These are phyloP conservation scores for Lactarius sp. DNA, from an alignment of 768 basidiomycete species.

Conservation along the genomic window DNA sequence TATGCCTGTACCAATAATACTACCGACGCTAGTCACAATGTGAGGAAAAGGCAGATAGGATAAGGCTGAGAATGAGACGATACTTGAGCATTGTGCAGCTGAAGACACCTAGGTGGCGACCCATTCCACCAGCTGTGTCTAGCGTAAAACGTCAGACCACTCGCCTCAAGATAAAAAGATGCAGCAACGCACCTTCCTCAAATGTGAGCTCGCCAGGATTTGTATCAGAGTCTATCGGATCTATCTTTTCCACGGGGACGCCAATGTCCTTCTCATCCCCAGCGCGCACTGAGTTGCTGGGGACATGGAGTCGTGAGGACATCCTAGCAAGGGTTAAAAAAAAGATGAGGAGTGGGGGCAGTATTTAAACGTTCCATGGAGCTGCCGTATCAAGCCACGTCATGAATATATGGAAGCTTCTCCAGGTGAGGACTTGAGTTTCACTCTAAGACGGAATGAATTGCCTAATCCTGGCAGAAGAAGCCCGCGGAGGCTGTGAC, in stretches of 20 bases:
- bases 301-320: not conserved
- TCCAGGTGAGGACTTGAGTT: not conserved
- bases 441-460: no score
- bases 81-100: conserved; percentile 54
- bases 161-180: not conserved
- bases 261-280: not conserved
- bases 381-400: not conserved
- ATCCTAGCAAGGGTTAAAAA: not conserved
- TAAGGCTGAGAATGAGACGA: not conserved
- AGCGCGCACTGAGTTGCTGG: not conserved
- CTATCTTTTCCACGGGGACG: not conserved
- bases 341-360: not conserved
- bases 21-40: conserved; percentile 38
- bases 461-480: no score
- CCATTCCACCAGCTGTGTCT: conserved; percentile 54
- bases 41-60: not conserved
- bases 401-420: not conserved
- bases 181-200: conserved; percentile 42
- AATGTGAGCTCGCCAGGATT: conserved; percentile 44
- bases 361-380: not conserved
- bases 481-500: no score
- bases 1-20: conserved; percentile 61
- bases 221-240: conserved; percentile 21
- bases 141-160: not conserved
- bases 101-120: conserved; percentile 52